Evolutionary conservation across 129 eudicot genomes (phyloP), one percentile per base, ranked within the genome.

Genomic region (Pittosporum tobira): DNA sequence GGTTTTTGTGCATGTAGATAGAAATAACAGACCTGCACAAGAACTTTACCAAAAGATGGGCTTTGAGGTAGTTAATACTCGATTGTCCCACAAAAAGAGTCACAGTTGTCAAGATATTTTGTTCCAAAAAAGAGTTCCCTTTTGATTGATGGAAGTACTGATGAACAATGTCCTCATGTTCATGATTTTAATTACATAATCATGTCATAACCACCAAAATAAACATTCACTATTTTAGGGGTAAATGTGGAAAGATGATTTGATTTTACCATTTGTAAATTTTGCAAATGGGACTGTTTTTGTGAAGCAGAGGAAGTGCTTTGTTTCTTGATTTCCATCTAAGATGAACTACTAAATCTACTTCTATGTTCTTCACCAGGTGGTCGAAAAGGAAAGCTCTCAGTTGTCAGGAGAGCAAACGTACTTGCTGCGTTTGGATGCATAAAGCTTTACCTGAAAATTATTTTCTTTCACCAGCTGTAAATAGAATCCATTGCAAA

Each of bases 1-100:
- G 63, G 80, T 84, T 63, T 88, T 81, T 75, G 95, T 84, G 19
- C 95, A 88, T 64, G 97, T 84, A 31, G 65, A 81, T 63, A 79
- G 71, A 59, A 53, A 74, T 16, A 88, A 88, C 77, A 67, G 31
- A 69, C 59, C 91, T 63, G 95, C 97, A 20, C 83, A 67, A 36
- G 53, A 59, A 20, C 60, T 88, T 52, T 88, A 88, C 58, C 66
- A 75, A 59, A 84, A 88, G 70, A 64, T 81, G 59, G 95, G 88
- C 9, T 81, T 88, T 64, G 63, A 84, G 85, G 93, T 83, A 62
- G 27, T 42, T n/a, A n/a, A n/a, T n/a, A n/a, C n/a, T n/a, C n/a
- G n/a, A n/a, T n/a, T n/a, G n/a, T n/a, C n/a, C n/a, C n/a, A n/a
- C n/a, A n/a, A n/a, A n/a, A n/a, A n/a, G n/a, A n/a, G n/a, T n/a